phyloP scores from a whole-genome alignment of 768 basidiomycete genomes.

The Boletus sp. region DNA sequence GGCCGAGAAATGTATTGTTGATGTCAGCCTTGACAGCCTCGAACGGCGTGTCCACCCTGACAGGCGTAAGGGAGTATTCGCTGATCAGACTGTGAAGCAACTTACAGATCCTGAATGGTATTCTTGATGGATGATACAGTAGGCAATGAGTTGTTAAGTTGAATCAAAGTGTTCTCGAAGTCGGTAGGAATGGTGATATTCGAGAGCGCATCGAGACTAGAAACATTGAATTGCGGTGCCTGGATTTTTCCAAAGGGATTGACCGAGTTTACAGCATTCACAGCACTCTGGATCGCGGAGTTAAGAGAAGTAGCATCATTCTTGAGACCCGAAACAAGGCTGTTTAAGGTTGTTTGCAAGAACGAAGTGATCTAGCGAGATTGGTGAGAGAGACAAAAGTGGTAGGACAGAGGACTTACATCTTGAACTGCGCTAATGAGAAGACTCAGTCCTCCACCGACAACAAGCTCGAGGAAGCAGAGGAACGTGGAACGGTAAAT shows the following conservation, averaged over 20 bases:
- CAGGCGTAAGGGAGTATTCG: background rate
- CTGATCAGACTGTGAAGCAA: conserved; percentile 7
- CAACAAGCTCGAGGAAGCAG: conserved; percentile 88
- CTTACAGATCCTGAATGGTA: conserved; percentile 65
- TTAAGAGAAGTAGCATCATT: conserved; percentile 68
- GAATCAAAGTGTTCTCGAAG: conserved; percentile 69
- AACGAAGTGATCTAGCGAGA: conserved; percentile 64
- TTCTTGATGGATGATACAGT: conserved; percentile 73
- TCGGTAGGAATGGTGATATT: conserved; percentile 79
- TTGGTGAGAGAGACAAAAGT: conserved; percentile 9
- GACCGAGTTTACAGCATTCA: conserved; percentile 70
- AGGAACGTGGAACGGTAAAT: conserved; percentile 91
- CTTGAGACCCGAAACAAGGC: conserved; percentile 70
- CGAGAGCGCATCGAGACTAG: conserved; percentile 68
- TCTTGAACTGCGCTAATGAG: conserved; percentile 82
- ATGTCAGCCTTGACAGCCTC: conserved; percentile 86
- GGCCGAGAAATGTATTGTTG: conserved; percentile 76
- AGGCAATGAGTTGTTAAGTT: conserved; percentile 80
- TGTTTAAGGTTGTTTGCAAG: conserved; percentile 55
- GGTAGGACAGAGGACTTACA: conserved; percentile 43
- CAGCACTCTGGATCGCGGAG: conserved; percentile 58
- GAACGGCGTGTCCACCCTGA: conserved; percentile 82
- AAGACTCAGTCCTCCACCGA: conserved; percentile 76
- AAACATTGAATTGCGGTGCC: conserved; percentile 71
- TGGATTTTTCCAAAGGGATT: conserved; percentile 70